phyloP scores from a whole-genome alignment of 192 early-diverging fungal genomes.

The Coemansia sp. region DNA sequence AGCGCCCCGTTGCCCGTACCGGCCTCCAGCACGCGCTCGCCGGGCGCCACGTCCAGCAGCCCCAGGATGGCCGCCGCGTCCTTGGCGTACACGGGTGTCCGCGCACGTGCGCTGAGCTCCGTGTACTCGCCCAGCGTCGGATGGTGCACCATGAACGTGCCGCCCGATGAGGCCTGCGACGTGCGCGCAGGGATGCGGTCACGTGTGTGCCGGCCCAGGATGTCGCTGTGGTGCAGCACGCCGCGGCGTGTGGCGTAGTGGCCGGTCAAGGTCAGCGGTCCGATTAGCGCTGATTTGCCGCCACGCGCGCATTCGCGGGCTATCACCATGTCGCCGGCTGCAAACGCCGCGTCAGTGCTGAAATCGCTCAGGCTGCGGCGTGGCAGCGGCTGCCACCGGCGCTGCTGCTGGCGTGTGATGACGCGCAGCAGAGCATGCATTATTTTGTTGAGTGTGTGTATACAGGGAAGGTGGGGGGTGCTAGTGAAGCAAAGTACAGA shows the following conservation, averaged over 20 bases:
- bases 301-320: conserved; percentile 20
- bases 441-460: neutral
- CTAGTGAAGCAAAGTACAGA: neutral
- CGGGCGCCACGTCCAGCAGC: conserved; percentile 58
- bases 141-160: conserved; percentile 31
- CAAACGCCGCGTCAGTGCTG: conserved; percentile 2
- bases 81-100: conserved; percentile 65
- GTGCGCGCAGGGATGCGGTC: conserved; percentile 12
- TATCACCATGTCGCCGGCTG: conserved; percentile 38
- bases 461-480: no score
- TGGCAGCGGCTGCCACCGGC: no score
- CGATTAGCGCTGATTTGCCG: conserved; percentile 24
- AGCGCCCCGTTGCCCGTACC: conserved; percentile 68
- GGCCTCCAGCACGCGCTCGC: conserved; percentile 61
- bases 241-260: conserved; percentile 17
- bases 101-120: conserved; percentile 16
- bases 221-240: conserved; percentile 15
- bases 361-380: neutral
- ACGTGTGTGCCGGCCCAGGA: conserved; percentile 27
- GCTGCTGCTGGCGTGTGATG: neutral
- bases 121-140: conserved; percentile 40
- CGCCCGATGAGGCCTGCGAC: neutral
- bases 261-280: conserved; percentile 7
- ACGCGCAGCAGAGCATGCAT: neutral
- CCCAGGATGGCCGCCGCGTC: conserved; percentile 54